A percentile compares a stretch with the other conserved stretches of the same genome.
These are phyloP conservation scores for Albatrellus sp. DNA, from an alignment of 1,284 basidiomycete genomes.

Conservation along the genomic window DNA sequence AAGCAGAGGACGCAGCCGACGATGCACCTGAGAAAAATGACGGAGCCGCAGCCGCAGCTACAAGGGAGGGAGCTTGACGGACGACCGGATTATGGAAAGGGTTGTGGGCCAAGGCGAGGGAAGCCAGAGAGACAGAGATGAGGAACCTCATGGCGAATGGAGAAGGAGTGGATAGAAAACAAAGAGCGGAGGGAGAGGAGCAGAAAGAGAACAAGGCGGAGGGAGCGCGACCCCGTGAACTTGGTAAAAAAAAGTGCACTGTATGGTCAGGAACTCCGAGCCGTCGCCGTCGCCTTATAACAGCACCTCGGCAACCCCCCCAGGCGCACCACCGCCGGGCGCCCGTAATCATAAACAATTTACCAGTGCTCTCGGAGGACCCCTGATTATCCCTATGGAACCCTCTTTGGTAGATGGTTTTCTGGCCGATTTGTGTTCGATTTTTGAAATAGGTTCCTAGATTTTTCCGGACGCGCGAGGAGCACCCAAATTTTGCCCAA, in stretches of 20 bases:
- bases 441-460: too few species aligned
- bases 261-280: too few species aligned
- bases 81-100: conserved; percentile 15
- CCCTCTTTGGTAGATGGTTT: too few species aligned
- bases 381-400: too few species aligned
- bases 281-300: too few species aligned
- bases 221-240: not conserved
- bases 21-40: conserved; percentile 18
- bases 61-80: conserved; percentile 18
- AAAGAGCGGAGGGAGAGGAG: conserved; percentile 11
- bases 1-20: conserved; percentile 1
- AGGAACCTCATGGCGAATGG: conserved; percentile 23
- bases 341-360: too few species aligned
- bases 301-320: not conserved
- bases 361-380: too few species aligned
- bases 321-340: not conserved
- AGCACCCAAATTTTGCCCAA: too few species aligned
- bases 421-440: too few species aligned
- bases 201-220: not conserved
- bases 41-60: conserved; percentile 18
- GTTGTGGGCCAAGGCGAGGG: conserved; percentile 17
- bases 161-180: conserved; percentile 11
- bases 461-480: too few species aligned
- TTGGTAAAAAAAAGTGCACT: not conserved
- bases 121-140: conserved; percentile 18